phyloP scores from a whole-genome alignment of 2,329 filamentous ascomycete species.

The Cladophialophora immunda region DNA sequence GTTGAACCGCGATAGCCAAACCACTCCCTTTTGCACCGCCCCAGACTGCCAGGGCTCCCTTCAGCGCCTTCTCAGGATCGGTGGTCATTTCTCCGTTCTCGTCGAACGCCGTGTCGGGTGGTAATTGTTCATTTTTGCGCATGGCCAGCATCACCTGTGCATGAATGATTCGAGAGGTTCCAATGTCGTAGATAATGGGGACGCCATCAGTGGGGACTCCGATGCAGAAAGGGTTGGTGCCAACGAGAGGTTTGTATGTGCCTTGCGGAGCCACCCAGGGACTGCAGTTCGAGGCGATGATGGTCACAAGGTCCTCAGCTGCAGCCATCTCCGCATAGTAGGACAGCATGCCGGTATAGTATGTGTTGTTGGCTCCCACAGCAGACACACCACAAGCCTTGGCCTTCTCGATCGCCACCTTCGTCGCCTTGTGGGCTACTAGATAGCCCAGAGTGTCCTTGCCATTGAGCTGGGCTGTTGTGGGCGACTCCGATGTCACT shows the following conservation, averaged over 20 bases:
- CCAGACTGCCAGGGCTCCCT: slow-evolving; percentile 30
- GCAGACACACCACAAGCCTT: slow-evolving; percentile 26
- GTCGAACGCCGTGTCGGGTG: slow-evolving; percentile 28
- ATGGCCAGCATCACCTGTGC: slow-evolving; percentile 27
- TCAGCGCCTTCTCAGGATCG: slow-evolving; percentile 26
- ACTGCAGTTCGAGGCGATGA: slow-evolving; percentile 30
- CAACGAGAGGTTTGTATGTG: slow-evolving; percentile 26
- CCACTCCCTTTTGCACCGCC: slow-evolving; percentile 31
- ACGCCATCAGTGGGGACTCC: slow-evolving; percentile 24
- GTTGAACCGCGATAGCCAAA: slow-evolving; percentile 30
- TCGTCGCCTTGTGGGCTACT: slow-evolving; percentile 28
- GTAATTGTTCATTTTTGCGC: slow-evolving; percentile 24
- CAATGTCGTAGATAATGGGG: slow-evolving; percentile 34
- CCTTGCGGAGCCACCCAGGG: slow-evolving; percentile 32
- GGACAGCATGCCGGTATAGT: slow-evolving; percentile 31
- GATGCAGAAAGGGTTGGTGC: slow-evolving; percentile 34
- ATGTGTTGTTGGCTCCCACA: slow-evolving; percentile 28
- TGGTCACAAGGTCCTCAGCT: slow-evolving; percentile 24
- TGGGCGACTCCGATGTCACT: slow-evolving; percentile 20
- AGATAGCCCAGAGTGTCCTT: slow-evolving; percentile 30
- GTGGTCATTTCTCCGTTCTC: slow-evolving; percentile 28
- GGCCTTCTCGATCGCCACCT: slow-evolving; percentile 29
- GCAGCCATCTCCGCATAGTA: slow-evolving; percentile 34
- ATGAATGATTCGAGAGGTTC: slow-evolving; percentile 32
- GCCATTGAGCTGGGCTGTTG: slow-evolving; percentile 30